phyloP scores from a whole-genome alignment of 768 basidiomycete species.

The Crassisporium funariophilum region DNA sequence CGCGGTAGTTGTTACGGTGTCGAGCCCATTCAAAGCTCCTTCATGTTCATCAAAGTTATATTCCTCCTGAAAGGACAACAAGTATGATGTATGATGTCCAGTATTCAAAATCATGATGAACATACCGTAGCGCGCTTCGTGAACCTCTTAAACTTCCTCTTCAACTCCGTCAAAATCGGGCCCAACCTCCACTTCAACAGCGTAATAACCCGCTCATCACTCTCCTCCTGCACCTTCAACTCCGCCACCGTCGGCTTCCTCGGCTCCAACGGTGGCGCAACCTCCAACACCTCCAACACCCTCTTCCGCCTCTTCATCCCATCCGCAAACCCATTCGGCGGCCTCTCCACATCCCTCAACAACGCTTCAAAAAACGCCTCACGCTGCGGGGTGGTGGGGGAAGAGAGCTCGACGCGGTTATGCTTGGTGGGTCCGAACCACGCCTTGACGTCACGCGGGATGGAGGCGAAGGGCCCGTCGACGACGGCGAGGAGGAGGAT shows the following conservation, averaged over 20 bases:
- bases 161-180: slow-evolving; percentile 84
- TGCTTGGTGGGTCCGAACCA: slow-evolving; percentile 89
- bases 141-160: slow-evolving; percentile 91
- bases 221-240: slow-evolving; percentile 79
- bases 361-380: slow-evolving; percentile 76
- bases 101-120: slow-evolving; percentile 10
- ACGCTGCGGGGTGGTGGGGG: slow-evolving; percentile 59
- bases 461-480: slow-evolving; percentile 67
- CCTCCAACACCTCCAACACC: slow-evolving; percentile 79
- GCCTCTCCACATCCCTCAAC: slow-evolving; percentile 66
- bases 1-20: slow-evolving; percentile 25
- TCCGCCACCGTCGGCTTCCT: slow-evolving; percentile 81
- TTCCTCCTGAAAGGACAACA: slow-evolving; percentile 59
- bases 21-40: slow-evolving; percentile 14
- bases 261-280: slow-evolving; percentile 91
- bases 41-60: slow-evolving; percentile 54
- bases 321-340: slow-evolving; percentile 89
- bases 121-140: slow-evolving; percentile 77
- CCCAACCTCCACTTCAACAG: slow-evolving; percentile 90
- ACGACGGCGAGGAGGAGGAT: slow-evolving; percentile 90
- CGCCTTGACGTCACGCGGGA: slow-evolving; percentile 80
- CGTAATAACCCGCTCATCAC: slow-evolving; percentile 75
- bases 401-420: slow-evolving; percentile 66
- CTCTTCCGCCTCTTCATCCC: slow-evolving; percentile 83
- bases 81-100: slow-evolving; percentile 13